Evolutionary conservation across 306 rosid species (phyloP).

Genomic region (Fagus crenata): DNA sequence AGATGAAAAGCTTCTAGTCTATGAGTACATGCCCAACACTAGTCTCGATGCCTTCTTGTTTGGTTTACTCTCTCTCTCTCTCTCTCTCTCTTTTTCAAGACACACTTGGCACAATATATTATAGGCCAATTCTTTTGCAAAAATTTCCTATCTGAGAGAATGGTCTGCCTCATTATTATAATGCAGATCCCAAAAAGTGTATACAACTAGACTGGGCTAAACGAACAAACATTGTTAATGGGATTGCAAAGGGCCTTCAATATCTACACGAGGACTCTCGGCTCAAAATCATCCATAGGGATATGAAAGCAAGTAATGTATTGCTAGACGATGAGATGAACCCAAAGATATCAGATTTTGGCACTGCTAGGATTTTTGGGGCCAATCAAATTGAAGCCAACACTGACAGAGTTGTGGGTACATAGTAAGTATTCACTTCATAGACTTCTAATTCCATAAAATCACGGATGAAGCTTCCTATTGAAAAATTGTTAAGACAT

Average conservation of each 20-base stretch:
- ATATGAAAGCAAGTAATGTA: constrained; percentile 9
- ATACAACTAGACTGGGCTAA: neutral
- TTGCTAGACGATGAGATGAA: constrained; percentile 18
- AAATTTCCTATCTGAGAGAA: neutral
- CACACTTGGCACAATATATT: too few relatives aligned
- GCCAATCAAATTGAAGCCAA: constrained; percentile 16
- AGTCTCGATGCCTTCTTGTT: constrained; percentile 28
- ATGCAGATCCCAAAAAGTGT: constrained; percentile 11
- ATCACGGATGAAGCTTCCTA: too few relatives aligned
- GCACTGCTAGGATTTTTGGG: constrained; percentile 17
- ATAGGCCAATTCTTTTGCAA: too few relatives aligned
- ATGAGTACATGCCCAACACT: constrained; percentile 41
- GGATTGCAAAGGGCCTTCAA: constrained; percentile 13
- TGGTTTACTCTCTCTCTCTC: constrained; percentile 28
- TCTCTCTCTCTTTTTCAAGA: neutral
- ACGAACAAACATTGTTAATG: neutral
- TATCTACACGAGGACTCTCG: constrained; percentile 21
- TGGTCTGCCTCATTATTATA: neutral
- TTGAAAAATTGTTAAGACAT: too few relatives aligned
- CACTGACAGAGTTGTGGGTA: constrained; percentile 8
- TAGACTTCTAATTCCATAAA: too few relatives aligned
- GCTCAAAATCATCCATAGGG: constrained; percentile 19
- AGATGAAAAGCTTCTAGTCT: constrained; percentile 41
- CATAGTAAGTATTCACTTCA: constrained; percentile 10
- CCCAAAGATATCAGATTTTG: constrained; percentile 18